phyloP scores from a whole-genome alignment of 768 basidiomycete genomes.

The Agrocybe chaxingu region DNA sequence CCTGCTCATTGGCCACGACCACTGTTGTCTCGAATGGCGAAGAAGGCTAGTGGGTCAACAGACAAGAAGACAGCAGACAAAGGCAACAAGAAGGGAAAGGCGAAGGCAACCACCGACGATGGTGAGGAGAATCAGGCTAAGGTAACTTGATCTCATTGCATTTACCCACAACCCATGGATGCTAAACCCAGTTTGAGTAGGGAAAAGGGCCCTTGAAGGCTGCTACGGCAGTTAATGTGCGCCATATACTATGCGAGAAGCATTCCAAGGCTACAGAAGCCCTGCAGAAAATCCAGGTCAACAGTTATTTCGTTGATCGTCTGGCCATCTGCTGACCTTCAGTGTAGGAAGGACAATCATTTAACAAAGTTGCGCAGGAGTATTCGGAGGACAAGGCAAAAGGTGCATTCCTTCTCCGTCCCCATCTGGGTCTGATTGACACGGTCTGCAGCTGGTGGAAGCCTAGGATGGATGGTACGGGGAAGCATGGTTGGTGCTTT shows the following conservation, averaged over 20 bases:
- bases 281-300: conserved; percentile 73
- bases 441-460: conserved; percentile 63
- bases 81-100: conserved; percentile 42
- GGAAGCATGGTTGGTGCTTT: conserved; percentile 89
- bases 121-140: conserved; percentile 37
- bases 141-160: conserved; percentile 20
- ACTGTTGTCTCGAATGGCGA: conserved; percentile 24
- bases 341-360: conserved; percentile 65
- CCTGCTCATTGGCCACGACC: not conserved
- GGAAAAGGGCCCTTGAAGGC: conserved; percentile 65
- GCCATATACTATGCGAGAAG: conserved; percentile 88
- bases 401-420: conserved; percentile 36
- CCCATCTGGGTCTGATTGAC: not conserved
- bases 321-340: not conserved
- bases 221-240: conserved; percentile 80
- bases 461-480: conserved; percentile 82
- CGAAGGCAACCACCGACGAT: conserved; percentile 30
- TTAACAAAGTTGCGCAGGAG: conserved; percentile 87
- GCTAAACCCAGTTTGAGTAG: conserved; percentile 22
- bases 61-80: conserved; percentile 22
- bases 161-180: not conserved
- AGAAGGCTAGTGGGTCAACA: conserved; percentile 23
- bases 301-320: conserved; percentile 1
- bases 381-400: conserved; percentile 93
- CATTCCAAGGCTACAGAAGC: conserved; percentile 79